A percentile compares a stretch with the other conserved stretches of the same genome.
Evolutionary conservation across 2,329 filamentous ascomycete genomes (phyloP).

Genomic region (Pseudopyricularia cyperi): DNA sequence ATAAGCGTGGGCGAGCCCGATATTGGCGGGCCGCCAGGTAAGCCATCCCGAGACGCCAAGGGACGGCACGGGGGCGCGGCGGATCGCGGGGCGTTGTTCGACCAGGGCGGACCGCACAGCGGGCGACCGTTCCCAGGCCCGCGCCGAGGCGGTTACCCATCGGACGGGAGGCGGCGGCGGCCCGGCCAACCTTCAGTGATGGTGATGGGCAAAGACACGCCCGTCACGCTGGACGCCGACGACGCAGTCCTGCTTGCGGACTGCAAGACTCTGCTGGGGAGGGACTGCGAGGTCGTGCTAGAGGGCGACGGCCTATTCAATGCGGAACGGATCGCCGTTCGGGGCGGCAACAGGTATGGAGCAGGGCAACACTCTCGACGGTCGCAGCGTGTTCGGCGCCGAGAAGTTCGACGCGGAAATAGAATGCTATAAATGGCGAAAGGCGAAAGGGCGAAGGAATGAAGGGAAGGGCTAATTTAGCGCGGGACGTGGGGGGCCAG

Average conservation of each 20-base stretch:
- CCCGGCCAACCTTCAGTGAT: too few species aligned
- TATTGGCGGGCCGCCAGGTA: not conserved
- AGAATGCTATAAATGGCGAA: too few species aligned
- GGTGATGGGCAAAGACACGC: not conserved
- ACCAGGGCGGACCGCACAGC: not conserved
- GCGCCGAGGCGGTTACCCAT: not conserved
- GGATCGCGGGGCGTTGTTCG: not conserved
- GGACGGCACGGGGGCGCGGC: not conserved
- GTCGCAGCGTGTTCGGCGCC: not conserved
- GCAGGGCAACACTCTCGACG: not conserved
- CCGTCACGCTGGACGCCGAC: not conserved
- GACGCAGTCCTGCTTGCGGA: not conserved
- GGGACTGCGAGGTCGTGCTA: not conserved
- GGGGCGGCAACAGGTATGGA: not conserved
- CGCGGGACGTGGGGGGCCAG: too few species aligned
- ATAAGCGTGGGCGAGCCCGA: not conserved
- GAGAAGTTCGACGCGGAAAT: too few species aligned
- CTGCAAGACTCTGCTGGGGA: not conserved
- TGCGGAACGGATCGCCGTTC: not conserved
- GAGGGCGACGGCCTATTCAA: not conserved
- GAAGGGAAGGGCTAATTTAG: too few species aligned
- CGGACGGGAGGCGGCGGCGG: too few species aligned
- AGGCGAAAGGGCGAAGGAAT: too few species aligned
- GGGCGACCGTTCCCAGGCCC: not conserved
- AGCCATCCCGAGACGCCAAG: not conserved